Base-by-base conservation (phyloP, 108 stramenopile species). In the Conticribra weissflogii region DNA sequence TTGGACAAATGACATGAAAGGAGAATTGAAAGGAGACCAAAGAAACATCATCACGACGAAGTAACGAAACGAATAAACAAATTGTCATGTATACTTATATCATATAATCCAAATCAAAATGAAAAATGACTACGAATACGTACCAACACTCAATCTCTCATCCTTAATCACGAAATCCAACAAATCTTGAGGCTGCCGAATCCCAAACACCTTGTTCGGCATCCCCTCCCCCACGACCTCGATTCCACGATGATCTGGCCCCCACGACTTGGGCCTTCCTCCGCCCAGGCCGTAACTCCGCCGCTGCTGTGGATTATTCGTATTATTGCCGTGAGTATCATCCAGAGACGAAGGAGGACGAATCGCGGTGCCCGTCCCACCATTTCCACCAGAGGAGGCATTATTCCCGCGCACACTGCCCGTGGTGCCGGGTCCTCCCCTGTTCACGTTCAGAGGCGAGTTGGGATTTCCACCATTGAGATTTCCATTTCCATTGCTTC, bases 141-240 rank as follows among this genome's bases (percentile, higher is more conserved):
- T 53, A 71, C 68, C 68, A 45, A 80, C 56, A 49, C 74, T 71
- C 44, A 80, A 58, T 24, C 74, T 71, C 62, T 80, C 79, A 44
- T 80, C 79, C 61, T 70, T 28, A 51, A 76, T 71, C 29, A 80
- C 74, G 65, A 80, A 80, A 65, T 80, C 79, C 53, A 80, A 55
- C 45, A 80, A 71, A 32, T 80, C 79, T 63, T 80, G 79, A 25
- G 77, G 77, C 48, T 70, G 77, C 27, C 54, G 36, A 34, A 78
- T 78, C 2, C 57, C 19, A 24, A 78, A 29, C 9, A 78, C 62
- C 48, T 63, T 63, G 29, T 16, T 30, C 46, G n/a, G n/a, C n/a
- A n/a, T n/a, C n/a, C n/a, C n/a, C n/a, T n/a, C n/a, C n/a, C n/a
- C n/a, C n/a, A n/a, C n/a, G n/a, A n/a, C n/a, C 48, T 41, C 17